Evolutionary conservation across 768 basidiomycete species (phyloP).

Genomic region (Nevesoporus exiguus): DNA sequence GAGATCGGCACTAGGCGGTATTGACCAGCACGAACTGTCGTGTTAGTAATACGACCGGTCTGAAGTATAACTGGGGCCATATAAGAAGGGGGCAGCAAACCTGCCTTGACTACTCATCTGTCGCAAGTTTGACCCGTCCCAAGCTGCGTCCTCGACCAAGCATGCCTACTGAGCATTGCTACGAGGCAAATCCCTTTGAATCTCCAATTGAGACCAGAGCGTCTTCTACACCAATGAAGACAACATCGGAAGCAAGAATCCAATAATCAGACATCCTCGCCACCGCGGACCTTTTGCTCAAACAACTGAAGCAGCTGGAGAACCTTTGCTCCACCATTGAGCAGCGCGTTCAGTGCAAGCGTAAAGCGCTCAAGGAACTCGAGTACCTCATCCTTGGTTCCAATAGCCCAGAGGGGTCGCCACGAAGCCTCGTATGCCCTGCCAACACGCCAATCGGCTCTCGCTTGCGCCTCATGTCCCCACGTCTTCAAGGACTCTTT

Average conservation of each 20-base stretch:
- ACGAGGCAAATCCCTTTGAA: constrained; percentile 17
- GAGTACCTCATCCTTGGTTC: constrained; percentile 17
- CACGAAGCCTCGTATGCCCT: constrained; percentile 17
- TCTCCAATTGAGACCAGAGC: constrained; percentile 15
- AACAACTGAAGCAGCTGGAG: constrained; percentile 27
- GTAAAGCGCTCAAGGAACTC: constrained; percentile 20
- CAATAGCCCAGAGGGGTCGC: constrained; percentile 13
- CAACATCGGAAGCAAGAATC: neutral
- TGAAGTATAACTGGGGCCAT: neutral
- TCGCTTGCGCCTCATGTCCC: constrained; percentile 18
- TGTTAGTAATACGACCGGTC: constrained; percentile 14
- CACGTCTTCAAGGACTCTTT: constrained; percentile 32
- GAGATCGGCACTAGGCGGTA: neutral
- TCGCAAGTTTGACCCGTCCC: neutral
- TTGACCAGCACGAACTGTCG: neutral
- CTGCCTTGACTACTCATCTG: neutral
- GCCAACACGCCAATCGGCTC: constrained; percentile 21
- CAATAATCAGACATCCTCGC: constrained; percentile 23
- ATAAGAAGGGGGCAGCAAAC: constrained; percentile 9
- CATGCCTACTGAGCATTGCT: constrained; percentile 8
- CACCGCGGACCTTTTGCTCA: constrained; percentile 29
- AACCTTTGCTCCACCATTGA: constrained; percentile 19
- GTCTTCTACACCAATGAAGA: neutral
- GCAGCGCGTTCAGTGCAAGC: constrained; percentile 25
- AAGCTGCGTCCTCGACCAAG: neutral